Base-by-base conservation (phyloP, 768 basidiomycete genomes). In the Hygrophorus pudorinus region DNA sequence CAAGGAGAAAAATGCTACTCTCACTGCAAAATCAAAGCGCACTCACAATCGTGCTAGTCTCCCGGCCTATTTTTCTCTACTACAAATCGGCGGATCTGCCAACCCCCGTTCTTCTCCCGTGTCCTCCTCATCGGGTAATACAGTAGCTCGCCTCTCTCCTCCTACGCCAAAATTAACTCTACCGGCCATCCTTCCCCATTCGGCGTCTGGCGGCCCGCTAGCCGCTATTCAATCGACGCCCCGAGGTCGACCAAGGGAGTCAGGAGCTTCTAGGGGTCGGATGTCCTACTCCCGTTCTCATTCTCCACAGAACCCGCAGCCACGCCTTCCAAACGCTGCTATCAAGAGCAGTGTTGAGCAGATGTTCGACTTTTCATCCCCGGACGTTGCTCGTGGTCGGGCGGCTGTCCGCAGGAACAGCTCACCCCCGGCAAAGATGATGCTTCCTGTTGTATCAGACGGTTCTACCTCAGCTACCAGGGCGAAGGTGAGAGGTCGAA, bases 41-140 rank as follows among this genome's bases (percentile, higher is more conserved):
- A 67, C 62, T 53, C 78, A 76, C 53, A 82, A 78, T 59, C 81
- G 84, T 58, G 77, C 78, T 36, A 81, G 78, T 57, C 72, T 87
- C 21, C 84, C 84, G 16, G 75, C 81, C 14, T 84, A 78, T 61
- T 87, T 87, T 59, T 84, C 81, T 38, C 68, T 85, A 46, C 70
- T 87, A 31, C 75, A 78, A 56, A 65, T 78, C 51, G 64, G 62
- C 50, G 69, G 68, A 39, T 53, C 67, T 13, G 48, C 56, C 28
- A 47, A 62, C 39, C 50, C 59, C 39, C 59, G 60, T 53, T 46
- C 65, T 36, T 67, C 75, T 42, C 64, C 71, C 51, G 44, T 71
- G 44, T 67, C 73, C 8, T 65, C 68, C 39, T 71, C 73, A 36
- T 74, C 76, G 38, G 67, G 60, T 30, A 61, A 67, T 49, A 71